Evolutionary conservation across 768 basidiomycete genomes (phyloP), one percentile per base, ranked within the genome.

Genomic region (Scleroderma citrinum): DNA sequence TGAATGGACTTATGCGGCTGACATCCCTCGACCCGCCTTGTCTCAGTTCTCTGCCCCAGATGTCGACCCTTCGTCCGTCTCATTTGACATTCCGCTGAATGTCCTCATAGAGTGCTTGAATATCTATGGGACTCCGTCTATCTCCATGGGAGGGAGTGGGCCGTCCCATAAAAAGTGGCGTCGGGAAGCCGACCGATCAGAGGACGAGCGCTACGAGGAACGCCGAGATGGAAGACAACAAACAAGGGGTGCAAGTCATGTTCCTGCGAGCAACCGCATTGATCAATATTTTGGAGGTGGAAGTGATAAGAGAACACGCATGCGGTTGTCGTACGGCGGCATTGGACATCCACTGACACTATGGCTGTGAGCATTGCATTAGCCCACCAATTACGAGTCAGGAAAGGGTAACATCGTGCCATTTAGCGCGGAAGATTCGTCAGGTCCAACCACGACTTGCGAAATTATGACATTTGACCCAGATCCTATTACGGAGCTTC

Each of bases 91-190:
- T 48, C 86, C 87, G 2, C 78, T 99, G 34, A 78, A 81, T 62
- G 85, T 83, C 3, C 69, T 97, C 44, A 78, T 96, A 52, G 92
- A 96, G 55, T 93, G 90, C 59, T 73, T 99, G 29, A 94, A 95
- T 59, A 85, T 97, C 48, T 97, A 94, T 59, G 94, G 95, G 24
- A 88, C 92, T 11, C 89, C 87, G 29, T 59, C 63, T 31, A 59
- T 69, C 13, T 61, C 69, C 13, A 61, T 58, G 46, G 53, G 56
- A 55, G 51, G 62, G n/a, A 58, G 46, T 42, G 59, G 55, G 8
- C 56, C 58, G 19, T 75, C 73, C 53, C 71, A 68, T 55, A 80
- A 72, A 59, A 73, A 69, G 48, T 80, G 77, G 76, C 72, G 69
- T 47, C 69, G 66, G 45, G 64, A 69, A 40, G 76, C 69, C 0